Conservation (phyloP, 2,329 filamentous ascomycete species). For the Clarireedia sp. region DNA sequence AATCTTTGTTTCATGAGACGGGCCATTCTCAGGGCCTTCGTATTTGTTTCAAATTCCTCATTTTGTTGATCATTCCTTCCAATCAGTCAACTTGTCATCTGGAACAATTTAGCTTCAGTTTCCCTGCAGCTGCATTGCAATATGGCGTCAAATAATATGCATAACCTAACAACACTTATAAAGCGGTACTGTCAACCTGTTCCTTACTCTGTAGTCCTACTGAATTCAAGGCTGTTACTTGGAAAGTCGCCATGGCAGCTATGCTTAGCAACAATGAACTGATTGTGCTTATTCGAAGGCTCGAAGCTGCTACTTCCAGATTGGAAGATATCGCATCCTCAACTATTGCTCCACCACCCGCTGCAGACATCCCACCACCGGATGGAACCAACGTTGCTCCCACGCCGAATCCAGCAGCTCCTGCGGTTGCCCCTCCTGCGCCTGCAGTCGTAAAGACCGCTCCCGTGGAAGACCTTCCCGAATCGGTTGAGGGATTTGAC, state of each 20-base stretch:
- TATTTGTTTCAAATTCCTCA: neutral
- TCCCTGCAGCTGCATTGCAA: conserved; percentile 19
- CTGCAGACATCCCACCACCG: conserved; percentile 36
- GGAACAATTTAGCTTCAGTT: neutral
- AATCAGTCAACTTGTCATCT: neutral
- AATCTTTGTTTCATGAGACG: too few relatives aligned
- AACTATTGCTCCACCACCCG: conserved; percentile 45
- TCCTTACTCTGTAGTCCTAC: conserved; percentile 12
- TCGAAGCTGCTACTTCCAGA: conserved; percentile 92
- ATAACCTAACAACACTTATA: conserved; percentile 94
- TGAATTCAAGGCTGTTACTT: too few relatives aligned
- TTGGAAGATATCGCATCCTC: conserved; percentile 92
- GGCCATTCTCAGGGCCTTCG: neutral
- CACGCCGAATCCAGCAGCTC: conserved; percentile 19
- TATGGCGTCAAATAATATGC: conserved; percentile 80
- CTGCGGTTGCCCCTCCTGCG: conserved; percentile 27
- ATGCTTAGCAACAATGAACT: conserved; percentile 22
- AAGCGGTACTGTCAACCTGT: conserved; percentile 65
- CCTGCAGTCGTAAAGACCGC: conserved; percentile 37
- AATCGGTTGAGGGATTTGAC: conserved; percentile 84
- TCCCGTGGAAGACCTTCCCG: conserved; percentile 52
- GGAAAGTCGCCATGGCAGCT: conserved; percentile 17
- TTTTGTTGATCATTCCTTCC: neutral
- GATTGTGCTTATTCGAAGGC: conserved; percentile 47
- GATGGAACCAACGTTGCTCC: conserved; percentile 34